phyloP scores from a whole-genome alignment of 139 green algal species.

The Eudorina sp. region DNA sequence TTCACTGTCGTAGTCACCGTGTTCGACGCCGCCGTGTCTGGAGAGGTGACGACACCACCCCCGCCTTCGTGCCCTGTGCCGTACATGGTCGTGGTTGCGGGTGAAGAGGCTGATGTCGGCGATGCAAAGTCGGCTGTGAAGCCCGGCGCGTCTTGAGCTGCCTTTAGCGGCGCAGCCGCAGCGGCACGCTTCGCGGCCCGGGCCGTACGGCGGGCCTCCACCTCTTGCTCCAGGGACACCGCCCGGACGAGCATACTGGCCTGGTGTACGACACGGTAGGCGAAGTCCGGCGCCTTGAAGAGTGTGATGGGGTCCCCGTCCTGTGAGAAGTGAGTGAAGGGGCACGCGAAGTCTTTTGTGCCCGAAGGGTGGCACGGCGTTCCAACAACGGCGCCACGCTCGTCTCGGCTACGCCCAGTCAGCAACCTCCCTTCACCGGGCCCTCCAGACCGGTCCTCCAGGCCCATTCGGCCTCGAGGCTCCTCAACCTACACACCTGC shows the following conservation, averaged over 20 bases:
- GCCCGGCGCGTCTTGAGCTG: background rate
- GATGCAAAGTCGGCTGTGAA: background rate
- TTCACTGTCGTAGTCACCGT: too few relatives aligned
- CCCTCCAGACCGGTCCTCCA: too few relatives aligned
- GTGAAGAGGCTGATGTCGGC: too few relatives aligned
- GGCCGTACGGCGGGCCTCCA: background rate
- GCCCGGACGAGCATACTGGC: slow-evolving; percentile 10
- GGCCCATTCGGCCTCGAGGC: too few relatives aligned
- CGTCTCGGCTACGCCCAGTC: too few relatives aligned
- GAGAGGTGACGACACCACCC: background rate
- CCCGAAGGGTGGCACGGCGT: too few relatives aligned
- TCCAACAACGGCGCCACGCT: too few relatives aligned
- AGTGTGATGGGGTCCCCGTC: slow-evolving; percentile 10
- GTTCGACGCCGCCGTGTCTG: too few relatives aligned
- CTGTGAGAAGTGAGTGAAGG: too few relatives aligned
- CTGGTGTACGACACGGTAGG: slow-evolving; percentile 20
- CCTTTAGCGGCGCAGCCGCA: background rate
- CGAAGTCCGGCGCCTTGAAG: slow-evolving; percentile 18
- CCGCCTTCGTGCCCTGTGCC: background rate
- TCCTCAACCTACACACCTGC: background rate
- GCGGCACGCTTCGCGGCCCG: background rate
- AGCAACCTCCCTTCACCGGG: too few relatives aligned
- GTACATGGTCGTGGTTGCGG: background rate
- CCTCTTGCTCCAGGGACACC: background rate
- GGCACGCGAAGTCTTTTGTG: too few relatives aligned